Base-by-base conservation (phyloP, 441 rosid genomes). In the Cnidoscolus chayamansa region DNA sequence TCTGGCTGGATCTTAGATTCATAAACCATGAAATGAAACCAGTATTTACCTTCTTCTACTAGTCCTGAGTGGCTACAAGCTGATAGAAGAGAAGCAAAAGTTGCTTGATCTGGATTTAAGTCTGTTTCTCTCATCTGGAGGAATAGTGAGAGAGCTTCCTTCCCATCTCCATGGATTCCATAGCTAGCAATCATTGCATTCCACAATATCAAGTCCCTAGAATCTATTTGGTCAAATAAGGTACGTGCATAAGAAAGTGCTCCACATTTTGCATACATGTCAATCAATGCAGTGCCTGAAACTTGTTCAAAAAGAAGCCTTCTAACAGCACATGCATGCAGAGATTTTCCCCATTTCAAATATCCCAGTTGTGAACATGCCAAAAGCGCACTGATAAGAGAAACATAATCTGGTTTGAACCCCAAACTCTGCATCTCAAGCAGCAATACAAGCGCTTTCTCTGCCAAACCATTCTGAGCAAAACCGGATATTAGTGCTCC, bases 231-330 rank as follows among this genome's bases (percentile, higher is more conserved):
- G 71, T 80, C 77, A 72, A 94, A 94, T 69, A 90, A 70, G 0
- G 73, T 15, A 68, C 74, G 86, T 51, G 97, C 96, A 35, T 77
- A 54, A 43, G 78, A 61, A 74, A 89, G 90, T 69, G 88, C 87
- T 79, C 98, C 98, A 70, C 93, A 89, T 76, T 92, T 92, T 35
- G 87, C 90, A 76, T 92, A 94, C 97, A 91, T 89, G 85, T 89
- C 94, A 43, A 84, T 76, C 71, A 92, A 71, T 57, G 98, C 92
- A 63, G 94, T 88, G 65, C 84, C 85, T 4, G 77, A 73, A 76
- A 79, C 84, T 68, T 80, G 79, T 76, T 87, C 89, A 13, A 77
- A 56, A 17, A 65, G 71, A 60, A 87, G 72, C 71, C 86, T 84
- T 78, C 82, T 90, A 85, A 81, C 67, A 84, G 83, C 86, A 84